Conservation (phyloP, 2,329 filamentous ascomycete genomes). For the Cadophora sp. region DNA sequence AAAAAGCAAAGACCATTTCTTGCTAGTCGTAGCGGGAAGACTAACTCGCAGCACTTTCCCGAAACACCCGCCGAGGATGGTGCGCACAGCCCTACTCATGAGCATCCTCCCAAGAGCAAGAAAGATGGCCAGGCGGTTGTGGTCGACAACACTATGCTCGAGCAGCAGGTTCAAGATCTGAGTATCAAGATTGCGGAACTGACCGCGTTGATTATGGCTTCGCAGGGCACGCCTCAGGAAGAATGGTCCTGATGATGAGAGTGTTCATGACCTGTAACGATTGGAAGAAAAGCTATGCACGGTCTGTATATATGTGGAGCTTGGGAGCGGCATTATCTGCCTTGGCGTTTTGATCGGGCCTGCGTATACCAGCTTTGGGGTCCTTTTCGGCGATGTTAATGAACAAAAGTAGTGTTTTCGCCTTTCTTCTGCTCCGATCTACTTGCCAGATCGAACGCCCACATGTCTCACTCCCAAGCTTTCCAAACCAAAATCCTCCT, state of each 20-base stretch:
- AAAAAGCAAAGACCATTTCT: conserved; percentile 36
- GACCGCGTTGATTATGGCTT: conserved; percentile 56
- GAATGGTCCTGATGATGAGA: conserved; percentile 17
- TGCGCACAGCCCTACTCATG: conserved; percentile 20
- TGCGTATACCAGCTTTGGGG: not conserved
- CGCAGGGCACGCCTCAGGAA: conserved; percentile 52
- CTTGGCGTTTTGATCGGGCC: not conserved
- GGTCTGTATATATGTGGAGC: conserved; percentile 4
- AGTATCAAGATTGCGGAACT: conserved; percentile 64
- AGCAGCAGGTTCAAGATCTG: conserved; percentile 61
- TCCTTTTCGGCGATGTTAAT: not conserved
- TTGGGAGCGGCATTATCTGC: not conserved
- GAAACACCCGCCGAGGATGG: conserved; percentile 24
- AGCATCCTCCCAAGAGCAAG: conserved; percentile 20
- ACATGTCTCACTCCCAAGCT: too few relatives aligned
- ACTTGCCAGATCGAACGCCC: too few relatives aligned
- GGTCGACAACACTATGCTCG: conserved; percentile 40
- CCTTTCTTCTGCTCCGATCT: not conserved
- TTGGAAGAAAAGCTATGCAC: not conserved
- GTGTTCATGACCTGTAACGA: not conserved
- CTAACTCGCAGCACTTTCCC: conserved; percentile 29
- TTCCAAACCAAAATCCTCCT: too few relatives aligned
- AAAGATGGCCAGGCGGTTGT: conserved; percentile 29
- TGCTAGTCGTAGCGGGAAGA: conserved; percentile 30
- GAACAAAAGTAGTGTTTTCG: not conserved